Conservation (phyloP, 805 yeast species). For the Torulaspora gathmanii region DNA sequence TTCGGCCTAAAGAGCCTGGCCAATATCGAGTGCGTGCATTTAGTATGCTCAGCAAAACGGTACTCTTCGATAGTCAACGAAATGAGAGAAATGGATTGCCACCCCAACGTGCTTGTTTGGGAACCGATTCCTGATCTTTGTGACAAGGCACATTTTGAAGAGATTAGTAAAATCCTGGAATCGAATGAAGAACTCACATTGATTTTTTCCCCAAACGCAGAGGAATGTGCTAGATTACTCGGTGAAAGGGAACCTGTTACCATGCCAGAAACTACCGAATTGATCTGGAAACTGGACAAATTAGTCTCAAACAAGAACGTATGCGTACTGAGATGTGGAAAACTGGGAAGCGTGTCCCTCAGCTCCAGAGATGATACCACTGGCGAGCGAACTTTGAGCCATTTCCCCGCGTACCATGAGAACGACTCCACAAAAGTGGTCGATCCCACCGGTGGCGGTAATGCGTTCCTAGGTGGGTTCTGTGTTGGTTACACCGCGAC, state of each 20-base stretch:
- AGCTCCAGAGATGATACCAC: slow-evolving; percentile 17
- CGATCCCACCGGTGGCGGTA: slow-evolving; percentile 96
- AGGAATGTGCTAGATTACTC: slow-evolving; percentile 69
- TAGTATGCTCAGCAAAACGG: slow-evolving; percentile 68
- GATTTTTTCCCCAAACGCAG: slow-evolving; percentile 71
- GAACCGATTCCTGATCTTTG: slow-evolving; percentile 87
- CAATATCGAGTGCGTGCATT: slow-evolving; percentile 48
- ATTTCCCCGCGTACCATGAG: slow-evolving; percentile 75
- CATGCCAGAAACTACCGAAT: slow-evolving; percentile 38
- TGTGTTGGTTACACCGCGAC: slow-evolving; percentile 54
- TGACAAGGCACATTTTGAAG: slow-evolving; percentile 43
- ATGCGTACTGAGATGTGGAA: slow-evolving; percentile 69
- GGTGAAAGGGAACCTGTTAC: slow-evolving; percentile 44
- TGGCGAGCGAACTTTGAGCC: slow-evolving; percentile 19
- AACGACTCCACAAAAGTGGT: slow-evolving; percentile 45
- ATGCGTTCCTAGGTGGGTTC: slow-evolving; percentile 80
- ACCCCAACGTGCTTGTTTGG: slow-evolving; percentile 55
- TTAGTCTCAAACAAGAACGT: slow-evolving; percentile 38
- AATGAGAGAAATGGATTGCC: slow-evolving; percentile 14
- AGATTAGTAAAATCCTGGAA: slow-evolving; percentile 19
- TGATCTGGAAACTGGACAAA: slow-evolving; percentile 42
- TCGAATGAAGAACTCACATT: slow-evolving; percentile 12
- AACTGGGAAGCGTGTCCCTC: slow-evolving; percentile 56
- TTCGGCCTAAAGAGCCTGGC: slow-evolving; percentile 38
- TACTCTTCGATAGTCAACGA: slow-evolving; percentile 45